Evolutionary conservation across 805 yeast genomes (phyloP), one percentile per base, ranked within the genome.

Genomic region (Debaryomyces hansenii): DNA sequence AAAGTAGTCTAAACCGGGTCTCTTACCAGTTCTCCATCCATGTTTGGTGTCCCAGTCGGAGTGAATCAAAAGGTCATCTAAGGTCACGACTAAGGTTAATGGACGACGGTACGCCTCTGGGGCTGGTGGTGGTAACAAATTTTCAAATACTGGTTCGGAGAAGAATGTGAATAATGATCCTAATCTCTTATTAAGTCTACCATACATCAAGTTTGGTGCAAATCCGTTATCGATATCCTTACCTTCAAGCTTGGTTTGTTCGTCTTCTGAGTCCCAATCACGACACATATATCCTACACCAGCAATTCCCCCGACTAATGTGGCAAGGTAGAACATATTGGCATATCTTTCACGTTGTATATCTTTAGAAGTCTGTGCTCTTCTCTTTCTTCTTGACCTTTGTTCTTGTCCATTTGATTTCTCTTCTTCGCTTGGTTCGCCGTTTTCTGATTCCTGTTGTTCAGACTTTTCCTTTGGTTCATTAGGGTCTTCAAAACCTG

Each of bases 1-100:
- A 72, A 94, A 94, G 75, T 94, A 94, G 68, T 95, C 99, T 50
- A 90, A 84, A 52, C 99, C 99, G 29, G 99, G 98, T 74, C 99
- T 89, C 77, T 94, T 94, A 27, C 96, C 98, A 12, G 97, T 92
- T 72, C 94, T 85, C 99, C 99, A 94, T 45, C 99, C 99, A 63
- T 82, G 78, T 67, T 88, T 83, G 55, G 89, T 82, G 47, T 88
- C 80, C 99, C 99, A 94, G 52, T 86, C 88, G 34, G 96, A 84
- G 66, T 94, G 97, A 47, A 92, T 82, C 62, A 94, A 78, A 49
- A 94, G 72, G 60, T 94, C 99, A 58, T 94, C 99, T 59, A 94
- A 78, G 27, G 88, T 84, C 57, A 94, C 67, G 6, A 94, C 97
- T 54, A 94, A 75, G 3, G 99, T 94, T 63, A 87, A 70, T 29